A percentile compares a stretch with the other conserved stretches of the same genome.
These are phyloP conservation scores for Sugiyamaella castrensis DNA, from an alignment of 1,139 yeast species.

Conservation along the genomic window DNA sequence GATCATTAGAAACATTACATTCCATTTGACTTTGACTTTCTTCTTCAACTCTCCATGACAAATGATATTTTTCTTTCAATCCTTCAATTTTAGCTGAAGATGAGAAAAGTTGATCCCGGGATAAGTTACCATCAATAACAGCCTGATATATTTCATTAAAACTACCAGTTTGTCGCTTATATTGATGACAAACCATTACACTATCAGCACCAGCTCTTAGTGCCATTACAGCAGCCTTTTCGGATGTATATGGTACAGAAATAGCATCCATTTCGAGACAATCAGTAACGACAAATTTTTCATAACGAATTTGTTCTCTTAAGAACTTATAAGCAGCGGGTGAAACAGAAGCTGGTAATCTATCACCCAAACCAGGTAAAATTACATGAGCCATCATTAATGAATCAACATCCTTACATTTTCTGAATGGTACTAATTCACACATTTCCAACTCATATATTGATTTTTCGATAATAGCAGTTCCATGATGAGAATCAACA, in stretches of 20 bases:
- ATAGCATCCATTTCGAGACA: constrained; percentile 60
- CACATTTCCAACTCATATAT: constrained; percentile 48
- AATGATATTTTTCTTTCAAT: constrained; percentile 42
- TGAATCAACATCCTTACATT: constrained; percentile 51
- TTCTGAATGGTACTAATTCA: constrained; percentile 51
- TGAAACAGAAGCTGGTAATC: constrained; percentile 56
- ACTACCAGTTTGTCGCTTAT: constrained; percentile 52
- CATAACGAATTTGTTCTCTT: constrained; percentile 48
- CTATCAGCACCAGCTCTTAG: constrained; percentile 59
- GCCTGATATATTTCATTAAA: constrained; percentile 50
- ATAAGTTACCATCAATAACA: constrained; percentile 47
- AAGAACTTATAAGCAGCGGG: constrained; percentile 50
- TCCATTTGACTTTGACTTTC: constrained; percentile 36
- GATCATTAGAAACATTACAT: neutral
- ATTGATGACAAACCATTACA: constrained; percentile 56
- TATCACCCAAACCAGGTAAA: constrained; percentile 51
- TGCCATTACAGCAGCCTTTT: constrained; percentile 58
- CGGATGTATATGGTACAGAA: constrained; percentile 54
- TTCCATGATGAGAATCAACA: constrained; percentile 52
- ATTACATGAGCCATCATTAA: constrained; percentile 58
- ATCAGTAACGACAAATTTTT: constrained; percentile 57
- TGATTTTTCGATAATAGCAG: constrained; percentile 55
- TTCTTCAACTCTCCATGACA: constrained; percentile 41
- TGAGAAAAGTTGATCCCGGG: constrained; percentile 44
- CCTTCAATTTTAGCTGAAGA: constrained; percentile 45